Base-by-base conservation (phyloP, 441 rosid species). In the Corymbia calophylla region DNA sequence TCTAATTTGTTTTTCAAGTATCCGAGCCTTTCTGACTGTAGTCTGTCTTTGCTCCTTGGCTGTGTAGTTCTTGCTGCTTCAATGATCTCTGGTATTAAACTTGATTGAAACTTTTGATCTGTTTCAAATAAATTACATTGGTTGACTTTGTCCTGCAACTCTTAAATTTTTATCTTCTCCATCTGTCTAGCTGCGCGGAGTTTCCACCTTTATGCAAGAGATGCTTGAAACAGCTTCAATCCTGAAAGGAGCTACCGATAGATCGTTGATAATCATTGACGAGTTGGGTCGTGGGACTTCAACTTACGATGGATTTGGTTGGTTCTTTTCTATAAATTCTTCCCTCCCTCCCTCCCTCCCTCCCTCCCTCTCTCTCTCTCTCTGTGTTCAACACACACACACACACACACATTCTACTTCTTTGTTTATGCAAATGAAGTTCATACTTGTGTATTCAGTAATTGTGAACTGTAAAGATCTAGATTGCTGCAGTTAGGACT, bases 261-360 rank as follows among this genome's bases (percentile, higher is more conserved):
- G 92, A 92, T 98, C 99, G 68, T 90, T 98, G 94, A 95, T 98
- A 93, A 98, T 98, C 91, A 97, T 98, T 73, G 99, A 98, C 88
- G 99, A 98, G 93, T 94, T 98, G 91, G 99, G 99, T 55, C 97
- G 99, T 68, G 99, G 99, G 73, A 98, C 99, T 86, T 98, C 99
- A 90, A 98, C 99, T 47, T 97, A 97, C 86, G 99, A 98, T 94
- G 99, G 99, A 90, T 98, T 98, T 92, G 99, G 99, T 98, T 90
- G 90, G 96, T 93, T 90, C 89, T 68, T 53, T 31, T 86, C 70
- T 55, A 32, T 14, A 56, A 53, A 56, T 88, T 73, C 53, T 88
- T 47, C 31, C 82, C 31, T 80, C 25, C 86, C 39, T 88, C 58
- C 48, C 85, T 32, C 39, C 9, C 84, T 53, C 53, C 10, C 25